Evolutionary conservation across 169 alveolate species (phyloP), one percentile per base, ranked within the genome.

Genomic region (Plasmodium malariae): DNA sequence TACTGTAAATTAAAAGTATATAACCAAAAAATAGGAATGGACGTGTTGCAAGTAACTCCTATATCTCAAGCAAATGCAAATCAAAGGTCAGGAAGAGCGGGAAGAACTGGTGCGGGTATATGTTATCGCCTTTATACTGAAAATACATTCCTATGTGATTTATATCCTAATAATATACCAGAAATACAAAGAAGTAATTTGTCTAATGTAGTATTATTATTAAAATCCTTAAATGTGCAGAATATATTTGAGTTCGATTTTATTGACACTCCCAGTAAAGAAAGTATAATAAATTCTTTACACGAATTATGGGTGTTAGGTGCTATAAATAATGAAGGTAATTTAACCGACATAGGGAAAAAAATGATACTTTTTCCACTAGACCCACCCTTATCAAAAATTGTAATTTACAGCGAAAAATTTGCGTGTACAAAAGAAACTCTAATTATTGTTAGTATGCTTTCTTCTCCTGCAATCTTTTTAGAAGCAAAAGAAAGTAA

Each of bases 81-180:
- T 90, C 99, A 99, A 92, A 94, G 99, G 57, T 95, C 98, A 30
- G 99, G 99, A n/a, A 97, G 99, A 88, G 99, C 99, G 0, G 99
- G 99, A 2, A 96, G 99, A 76, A 98, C 99, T 0, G 96, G 94
- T 5, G 99, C 99, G 28, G 99, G 99, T 37, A 93, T 97, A 36
- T 99, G 99, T 89, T 98, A 96, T 93, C 96, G 99, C 59, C 93
- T 99, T 80, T 99, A 99, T 93, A 98, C 99, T 0, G 99, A 99
- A 94, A 95, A 98, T 32, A 98, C 99, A 24, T 97, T 87, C 94
- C 90, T 96, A 74, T 95, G 97, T 62, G 99, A 99, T 92, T 95
- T 99, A 96, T 95, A 98, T 65, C 99, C 97, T 89, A 97, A 97
- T 94, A 98, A 97, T 92, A 97, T 99, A 32, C 99, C 99, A 0